Base-by-base conservation (phyloP, 768 basidiomycete genomes). In the Mycena maculata region DNA sequence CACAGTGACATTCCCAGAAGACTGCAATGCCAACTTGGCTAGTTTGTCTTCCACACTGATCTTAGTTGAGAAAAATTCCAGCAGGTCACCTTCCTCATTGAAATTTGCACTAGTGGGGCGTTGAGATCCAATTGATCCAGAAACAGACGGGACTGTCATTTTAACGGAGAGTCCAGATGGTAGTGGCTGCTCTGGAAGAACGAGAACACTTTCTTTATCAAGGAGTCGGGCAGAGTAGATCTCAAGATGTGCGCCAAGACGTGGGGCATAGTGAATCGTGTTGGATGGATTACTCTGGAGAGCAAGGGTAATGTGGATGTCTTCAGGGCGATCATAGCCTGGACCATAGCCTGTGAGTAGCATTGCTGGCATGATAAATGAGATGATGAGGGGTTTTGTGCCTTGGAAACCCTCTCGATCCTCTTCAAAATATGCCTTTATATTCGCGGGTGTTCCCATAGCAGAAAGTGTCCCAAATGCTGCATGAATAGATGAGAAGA, bases 31-130 rank as follows among this genome's bases (percentile, higher is more conserved):
- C 13, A 36, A 36, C 57, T 72, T 60, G 20, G 68, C 64, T 23
- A 61, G 39, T 38, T 70, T 65, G 23, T 72, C 65, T 16, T 68
- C 70, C 15, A 77, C 54, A n/a, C 49, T 53, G 27, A 77, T 57
- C 25, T 57, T 69, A 2, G 59, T 57, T 7, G 68, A 65, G 49
- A 77, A 66, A 13, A 60, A 50, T 13, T 60, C 53, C 13, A 73
- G 65, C n/a, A 71, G 47, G 44, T 76, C 72, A 49, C 73, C 73
- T 41, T 75, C 72, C 39, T 74, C 74, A 66, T 75, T 71, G 22
- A 76, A 61, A 33, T 67, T 65, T 27, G 76, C 69, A 3, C 30
- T 28, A 11, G 72, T 69, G 12, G 64, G 31, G n/a, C 66, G 49
- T 25, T 60, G 52, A 12, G 64, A 58, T 8, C 78, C 78, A 28